Base-by-base conservation (phyloP, 2,329 filamentous ascomycete genomes). In the Ophiostoma australiae region DNA sequence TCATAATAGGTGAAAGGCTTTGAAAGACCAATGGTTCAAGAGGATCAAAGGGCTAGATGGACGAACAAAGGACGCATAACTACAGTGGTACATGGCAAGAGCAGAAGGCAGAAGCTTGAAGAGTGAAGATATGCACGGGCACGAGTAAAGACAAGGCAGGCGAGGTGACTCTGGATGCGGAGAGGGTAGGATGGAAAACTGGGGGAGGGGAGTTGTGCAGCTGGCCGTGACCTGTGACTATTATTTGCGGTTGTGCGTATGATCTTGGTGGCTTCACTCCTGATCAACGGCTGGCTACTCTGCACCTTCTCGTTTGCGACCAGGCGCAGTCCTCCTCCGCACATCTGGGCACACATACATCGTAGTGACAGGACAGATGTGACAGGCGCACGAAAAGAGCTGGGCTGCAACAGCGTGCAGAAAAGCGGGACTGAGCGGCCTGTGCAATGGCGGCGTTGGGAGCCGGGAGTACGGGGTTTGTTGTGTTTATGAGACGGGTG, bases 311-410 rank as follows among this genome's bases (percentile, higher is more conserved):
- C 3, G 20, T 48, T 48, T 35, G 27, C 11, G 33, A 68, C 15
- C 58, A 55, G 70, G 63, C 41, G 39, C 70, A 69, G 48, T 20
- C 67, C 39, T 37, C 31, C 39, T 48, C 31, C 33, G 33, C 68
- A 67, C 58, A 67, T 58, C 52, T 37, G 35, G 41, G 33, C 68
- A 69, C 67, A 67, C 44, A 31, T 31, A 3, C 27, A 31, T 31
- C 27, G 67, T 48, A 55, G 39, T 55, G 70, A 63, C 70, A 63
- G 70, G 67, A 48, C 27, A 61, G 67, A 37, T 61, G 66, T 61
- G 70, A 71, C 67, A 69, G 70, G 67, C 58, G 52, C 23, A 58
- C 52, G 52, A 58, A 27, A 58, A 27, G 23, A 31, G 67, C 41
- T 61, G 48, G n/a, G 63, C 35, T n/a, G 61, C 31, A 7, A 35